A percentile compares a stretch with the other conserved stretches of the same genome.
These are phyloP conservation scores for Cercospora zeina DNA, from an alignment of 2,329 filamentous ascomycete genomes.

Conservation along the genomic window DNA sequence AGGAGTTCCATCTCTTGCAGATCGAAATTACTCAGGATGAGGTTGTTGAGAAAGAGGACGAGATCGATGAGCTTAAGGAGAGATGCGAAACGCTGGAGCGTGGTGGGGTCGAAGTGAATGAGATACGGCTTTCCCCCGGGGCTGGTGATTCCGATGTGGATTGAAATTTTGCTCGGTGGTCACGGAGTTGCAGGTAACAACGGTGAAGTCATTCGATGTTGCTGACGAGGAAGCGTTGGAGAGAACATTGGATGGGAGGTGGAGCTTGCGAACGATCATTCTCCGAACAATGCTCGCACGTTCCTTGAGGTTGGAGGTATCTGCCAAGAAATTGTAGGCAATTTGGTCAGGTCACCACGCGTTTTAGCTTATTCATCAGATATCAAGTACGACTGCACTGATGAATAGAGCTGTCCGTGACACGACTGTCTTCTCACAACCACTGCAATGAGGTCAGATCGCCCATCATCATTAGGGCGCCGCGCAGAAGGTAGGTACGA, in stretches of 20 bases:
- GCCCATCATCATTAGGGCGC: no score
- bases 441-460: no score
- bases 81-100: background rate
- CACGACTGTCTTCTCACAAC: no score
- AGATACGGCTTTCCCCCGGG: background rate
- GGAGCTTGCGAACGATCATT: background rate
- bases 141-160: background rate
- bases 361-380: no score
- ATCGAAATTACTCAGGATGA: background rate
- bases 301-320: no score
- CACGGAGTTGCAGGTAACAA: background rate
- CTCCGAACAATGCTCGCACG: background rate
- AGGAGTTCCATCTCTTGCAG: background rate
- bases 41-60: background rate
- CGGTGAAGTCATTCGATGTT: background rate
- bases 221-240: background rate
- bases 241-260: background rate
- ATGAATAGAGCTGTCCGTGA: no score
- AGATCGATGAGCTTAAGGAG: background rate
- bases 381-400: no score
- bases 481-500: no score
- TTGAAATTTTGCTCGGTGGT: background rate
- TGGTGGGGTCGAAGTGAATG: background rate
- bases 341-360: no score
- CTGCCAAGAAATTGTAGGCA: no score